Evolutionary conservation across 495 filamentous ascomycete genomes (phyloP), one percentile per base, ranked within the genome.

Genomic region (Penicillium argentinense): DNA sequence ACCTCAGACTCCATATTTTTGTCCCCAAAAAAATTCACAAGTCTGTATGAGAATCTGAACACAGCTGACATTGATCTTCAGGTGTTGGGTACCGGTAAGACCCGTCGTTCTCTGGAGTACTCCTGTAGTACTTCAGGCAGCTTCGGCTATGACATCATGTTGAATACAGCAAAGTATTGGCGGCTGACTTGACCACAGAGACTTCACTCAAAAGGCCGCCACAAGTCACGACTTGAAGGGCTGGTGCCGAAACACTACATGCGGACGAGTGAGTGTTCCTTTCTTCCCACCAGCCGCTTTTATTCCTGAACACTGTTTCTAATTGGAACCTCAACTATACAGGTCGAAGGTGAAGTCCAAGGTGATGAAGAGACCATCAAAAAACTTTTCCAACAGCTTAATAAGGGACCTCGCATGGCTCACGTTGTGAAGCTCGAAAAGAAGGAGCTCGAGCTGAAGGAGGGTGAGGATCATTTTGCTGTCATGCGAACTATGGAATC

Each of bases 301-400:
- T 9, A 18, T 19, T n/a, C n/a, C n/a, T n/a, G n/a, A n/a, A 34
- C 11, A 47, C 36, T 23, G 13, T 14, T 30, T 39, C 17, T 6
- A 44, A 11, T 16, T 8, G 25, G n/a, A n/a, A n/a, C n/a, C n/a
- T n/a, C n/a, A n/a, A n/a, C n/a, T n/a, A n/a, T n/a, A 22, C 49
- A 93, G 86, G 90, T 97, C n/a, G 83, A 86, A 62, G 91, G 91
- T 29, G 91, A 97, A 69, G 89, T 84, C 2, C 91, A 97, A 57
- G 91, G 91, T 24, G 66, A 77, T 11, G 74, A 82, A 8, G 73
- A 80, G 9, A 63, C 73, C 4, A 56, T 97, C 30, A 67, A 85
- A 41, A 75, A 80, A 18, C 84, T 95, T 39, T 62, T 96, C 9
- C 82, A 87, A 52, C 83, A 88, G 49, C 73, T 97, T 39, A 75